Conservation (phyloP, 2,329 filamentous ascomycete genomes). For the Venturia effusa region DNA sequence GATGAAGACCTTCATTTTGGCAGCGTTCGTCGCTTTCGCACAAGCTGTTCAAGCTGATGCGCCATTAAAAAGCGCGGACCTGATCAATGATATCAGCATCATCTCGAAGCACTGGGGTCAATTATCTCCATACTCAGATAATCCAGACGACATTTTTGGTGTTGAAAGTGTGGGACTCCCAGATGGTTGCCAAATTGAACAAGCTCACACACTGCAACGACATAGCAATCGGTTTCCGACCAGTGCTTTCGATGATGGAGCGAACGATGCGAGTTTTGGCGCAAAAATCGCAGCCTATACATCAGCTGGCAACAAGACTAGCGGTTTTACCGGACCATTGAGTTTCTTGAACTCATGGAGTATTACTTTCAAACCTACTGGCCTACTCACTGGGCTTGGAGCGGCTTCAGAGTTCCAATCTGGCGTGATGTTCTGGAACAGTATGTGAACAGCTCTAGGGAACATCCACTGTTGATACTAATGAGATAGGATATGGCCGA, state of each 20-base stretch:
- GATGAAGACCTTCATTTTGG: background rate
- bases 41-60: background rate
- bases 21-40: background rate
- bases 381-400: conserved; percentile 38
- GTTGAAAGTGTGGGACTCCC: conserved; percentile 38
- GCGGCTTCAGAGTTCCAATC: conserved; percentile 39
- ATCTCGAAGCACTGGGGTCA: conserved; percentile 37
- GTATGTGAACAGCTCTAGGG: conserved; percentile 26
- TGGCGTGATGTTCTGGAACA: conserved; percentile 43
- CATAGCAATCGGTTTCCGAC: conserved; percentile 43
- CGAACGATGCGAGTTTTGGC: conserved; percentile 38
- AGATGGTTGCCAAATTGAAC: conserved; percentile 44
- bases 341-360: conserved; percentile 36
- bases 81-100: conserved; percentile 23
- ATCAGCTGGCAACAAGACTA: conserved; percentile 20
- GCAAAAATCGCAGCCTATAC: conserved; percentile 39
- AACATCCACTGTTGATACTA: background rate
- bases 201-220: conserved; percentile 43
- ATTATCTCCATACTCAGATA: conserved; percentile 37
- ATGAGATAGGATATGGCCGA: conserved; percentile 35
- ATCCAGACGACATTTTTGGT: conserved; percentile 35
- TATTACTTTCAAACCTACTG: conserved; percentile 34
- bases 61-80: background rate
- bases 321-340: conserved; percentile 36
- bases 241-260: conserved; percentile 35